Evolutionary conservation across 2,329 filamentous ascomycete genomes (phyloP), one percentile per base, ranked within the genome.

Genomic region (Fusarium tjaetaba): DNA sequence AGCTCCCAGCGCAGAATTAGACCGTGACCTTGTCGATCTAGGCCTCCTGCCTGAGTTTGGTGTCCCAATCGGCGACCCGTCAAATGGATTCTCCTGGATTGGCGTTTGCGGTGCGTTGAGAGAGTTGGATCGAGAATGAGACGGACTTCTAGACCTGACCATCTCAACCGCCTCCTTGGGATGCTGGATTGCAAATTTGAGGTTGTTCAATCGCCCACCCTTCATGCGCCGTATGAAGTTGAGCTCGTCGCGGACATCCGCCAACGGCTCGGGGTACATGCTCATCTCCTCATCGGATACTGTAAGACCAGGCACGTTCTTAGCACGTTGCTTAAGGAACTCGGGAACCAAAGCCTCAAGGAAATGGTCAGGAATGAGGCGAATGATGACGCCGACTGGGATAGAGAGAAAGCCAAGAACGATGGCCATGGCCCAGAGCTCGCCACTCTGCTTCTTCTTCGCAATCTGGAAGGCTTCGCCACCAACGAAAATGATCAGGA

Each of bases 401-500:
- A 98, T 90, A 24, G 96, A 97, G n/a, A 97, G 83, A 73, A 93
- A 86, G 38, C 95, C 95, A 42, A 97, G 89, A 32, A 96, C 86
- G 64, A 99, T 88, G 13, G 95, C 97, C 75, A 96, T 93, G 13
- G 87, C 95, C 96, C 96, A 98, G 80, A 97, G 92, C 18, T 87
- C 84, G n/a, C 88, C 89, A 24, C 91, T 91, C 74, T 98, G 87
- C 14, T 82, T 86, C 2, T 86, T 84, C 2, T 80, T 70, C 4
- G 87, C 87, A 69, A 97, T 94, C 56, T 89, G 89, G 86, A 98
- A 97, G 4, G 95, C 94, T 14, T 86, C 84, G 38, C 94, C 93
- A 73, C 96, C 96, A 57, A 97, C 89, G 78, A 94, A 96, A 77
- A 98, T 89, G 80, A 98, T 98, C 82, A 98, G 88, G 32, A 96